phyloP scores from a whole-genome alignment of 495 filamentous ascomycete genomes.

The Aspergillus campestris region DNA sequence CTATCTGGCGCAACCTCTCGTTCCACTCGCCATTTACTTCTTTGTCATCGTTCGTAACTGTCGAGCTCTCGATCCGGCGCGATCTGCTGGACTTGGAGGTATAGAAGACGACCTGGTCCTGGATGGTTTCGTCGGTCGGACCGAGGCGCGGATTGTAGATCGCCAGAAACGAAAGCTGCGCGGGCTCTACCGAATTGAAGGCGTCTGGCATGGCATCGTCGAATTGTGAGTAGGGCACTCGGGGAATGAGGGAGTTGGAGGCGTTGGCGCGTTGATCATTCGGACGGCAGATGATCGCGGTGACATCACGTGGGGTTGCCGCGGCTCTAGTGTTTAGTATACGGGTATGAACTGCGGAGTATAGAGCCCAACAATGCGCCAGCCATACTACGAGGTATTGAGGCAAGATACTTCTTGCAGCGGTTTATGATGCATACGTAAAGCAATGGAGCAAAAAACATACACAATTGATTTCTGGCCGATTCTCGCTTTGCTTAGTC shows the following conservation, averaged over 20 bases:
- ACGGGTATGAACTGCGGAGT: too few relatives aligned
- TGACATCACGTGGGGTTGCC: slow-evolving; percentile 33
- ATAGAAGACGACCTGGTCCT: slow-evolving; percentile 89
- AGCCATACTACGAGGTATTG: too few relatives aligned
- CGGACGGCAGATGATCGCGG: slow-evolving; percentile 12
- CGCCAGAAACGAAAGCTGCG: slow-evolving; percentile 77
- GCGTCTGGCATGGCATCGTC: slow-evolving; percentile 35
- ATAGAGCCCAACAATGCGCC: too few relatives aligned
- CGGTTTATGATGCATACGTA: too few relatives aligned
- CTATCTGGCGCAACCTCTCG: slow-evolving; percentile 81
- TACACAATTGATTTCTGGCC: too few relatives aligned
- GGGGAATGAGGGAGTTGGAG: neutral
- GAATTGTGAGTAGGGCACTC: slow-evolving; percentile 4
- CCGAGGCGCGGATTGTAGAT: slow-evolving; percentile 94
- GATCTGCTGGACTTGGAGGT: slow-evolving; percentile 41
- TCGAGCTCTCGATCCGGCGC: slow-evolving; percentile 26
- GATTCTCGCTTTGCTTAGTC: slow-evolving; percentile 17
- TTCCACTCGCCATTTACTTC: slow-evolving; percentile 58
- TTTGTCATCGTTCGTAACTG: slow-evolving; percentile 47
- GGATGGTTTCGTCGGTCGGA: slow-evolving; percentile 74
- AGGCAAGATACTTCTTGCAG: too few relatives aligned
- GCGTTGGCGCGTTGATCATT: neutral
- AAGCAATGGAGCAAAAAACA: too few relatives aligned
- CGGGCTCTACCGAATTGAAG: slow-evolving; percentile 51
- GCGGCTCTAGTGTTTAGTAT: too few relatives aligned